Base-by-base conservation (phyloP, 148 eudicot species). In the Camellia japonica region DNA sequence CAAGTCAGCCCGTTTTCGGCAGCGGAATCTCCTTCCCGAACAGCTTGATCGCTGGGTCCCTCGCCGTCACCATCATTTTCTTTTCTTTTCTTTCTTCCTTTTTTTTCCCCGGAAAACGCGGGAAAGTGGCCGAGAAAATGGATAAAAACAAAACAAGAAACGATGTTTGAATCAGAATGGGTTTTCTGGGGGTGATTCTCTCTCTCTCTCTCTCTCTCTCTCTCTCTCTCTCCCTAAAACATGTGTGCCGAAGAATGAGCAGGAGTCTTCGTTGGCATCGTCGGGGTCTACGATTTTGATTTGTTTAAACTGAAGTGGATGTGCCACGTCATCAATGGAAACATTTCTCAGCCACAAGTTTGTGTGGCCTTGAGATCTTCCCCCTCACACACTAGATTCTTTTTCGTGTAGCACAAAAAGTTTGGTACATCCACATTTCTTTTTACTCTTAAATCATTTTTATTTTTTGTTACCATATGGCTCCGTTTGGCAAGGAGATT, bases 291-390 rank as follows among this genome's bases (percentile, higher is more conserved):
- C 69, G 91, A 82, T 90, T 88, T 90, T 84, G 91, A 94, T 90
- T 82, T 83, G 79, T 81, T 84, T 78, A 86, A 87, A 83, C 77
- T 77, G 85, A 79, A 80, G 89, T 69, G 69, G 62, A 81, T 52
- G 52, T 86, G 93, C 91, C 97, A 92, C 87, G 90, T 92, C 98
- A 91, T 75, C 82, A 6, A 2, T 19, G 56, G 7, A 67, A 60
- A 23, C 49, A 66, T 71, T 86, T 92, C 85, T 88, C 85, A 94
- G 92, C 98, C 98, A 92, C 98, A 92, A 82, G 83, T 88, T 87
- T 82, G 71, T 83, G 70, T 83, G 78, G 66, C 83, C 78, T 71
- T 80, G 51, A 76, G 63, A 62, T 63, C 14, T 55, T 63, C 52
- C 52, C 52, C 7, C 52, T 64, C 73, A 72, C 77, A 4, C 61